Percentiles rank a stretch among this genome's conserved stretches.
These are phyloP conservation scores for Zygotorulaspora sp. DNA, from an alignment of 805 yeast species.

Conservation along the genomic window DNA sequence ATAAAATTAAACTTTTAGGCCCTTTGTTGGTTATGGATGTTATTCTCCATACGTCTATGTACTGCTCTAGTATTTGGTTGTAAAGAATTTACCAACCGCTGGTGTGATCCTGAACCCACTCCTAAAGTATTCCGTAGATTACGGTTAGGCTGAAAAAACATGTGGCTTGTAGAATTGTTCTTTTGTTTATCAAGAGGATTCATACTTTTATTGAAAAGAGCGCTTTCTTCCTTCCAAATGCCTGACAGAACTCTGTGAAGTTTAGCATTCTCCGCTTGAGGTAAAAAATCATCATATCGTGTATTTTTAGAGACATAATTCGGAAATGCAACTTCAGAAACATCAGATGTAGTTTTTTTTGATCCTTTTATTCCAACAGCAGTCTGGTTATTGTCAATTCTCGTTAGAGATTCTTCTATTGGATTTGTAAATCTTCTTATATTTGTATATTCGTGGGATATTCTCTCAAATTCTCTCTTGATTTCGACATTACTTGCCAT, in stretches of 20 bases:
- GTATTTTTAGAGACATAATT: constrained; percentile 8
- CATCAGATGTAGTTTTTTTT: constrained; percentile 7
- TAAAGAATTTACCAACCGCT: constrained; percentile 27
- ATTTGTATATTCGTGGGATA: constrained; percentile 67
- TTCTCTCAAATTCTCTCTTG: constrained; percentile 72
- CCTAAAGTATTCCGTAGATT: constrained; percentile 18
- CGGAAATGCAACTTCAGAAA: constrained; percentile 9
- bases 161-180: constrained; percentile 11
- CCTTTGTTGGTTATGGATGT: constrained; percentile 17
- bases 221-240: constrained; percentile 33
- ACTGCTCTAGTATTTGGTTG: constrained; percentile 43
- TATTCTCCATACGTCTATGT: constrained; percentile 34
- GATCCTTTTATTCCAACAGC: constrained; percentile 12
- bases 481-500: constrained; percentile 51
- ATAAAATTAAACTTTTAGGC: too few relatives aligned
- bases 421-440: constrained; percentile 71
- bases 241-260: constrained; percentile 24
- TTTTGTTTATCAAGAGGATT: constrained; percentile 23
- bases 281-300: constrained; percentile 18
- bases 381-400: constrained; percentile 37
- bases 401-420: constrained; percentile 53
- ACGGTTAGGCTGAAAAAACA: constrained; percentile 14
- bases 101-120: constrained; percentile 20
- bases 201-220: constrained; percentile 22
- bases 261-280: constrained; percentile 21